Percentiles rank a stretch among this genome's conserved stretches.
These are phyloP conservation scores for Heliamphora pulchella DNA, from an alignment of 179 eudicot species.

Conservation along the genomic window DNA sequence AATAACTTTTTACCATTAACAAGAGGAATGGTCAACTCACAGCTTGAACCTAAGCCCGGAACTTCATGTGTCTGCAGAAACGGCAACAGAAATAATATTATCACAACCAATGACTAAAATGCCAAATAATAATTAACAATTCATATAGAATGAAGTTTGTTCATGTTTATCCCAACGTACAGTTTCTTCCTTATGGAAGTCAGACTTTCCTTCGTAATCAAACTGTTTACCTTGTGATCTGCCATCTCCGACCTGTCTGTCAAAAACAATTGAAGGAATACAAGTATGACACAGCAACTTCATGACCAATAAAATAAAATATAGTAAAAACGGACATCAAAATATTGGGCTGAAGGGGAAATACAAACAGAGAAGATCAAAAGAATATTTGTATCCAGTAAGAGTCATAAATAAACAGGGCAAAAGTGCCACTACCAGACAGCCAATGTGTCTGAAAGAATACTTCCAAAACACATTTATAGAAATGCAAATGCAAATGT, in stretches of 20 bases:
- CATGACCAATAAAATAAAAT: not conserved
- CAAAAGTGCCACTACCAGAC: constrained; percentile 3
- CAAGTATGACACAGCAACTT: not conserved
- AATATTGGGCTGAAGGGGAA: not conserved
- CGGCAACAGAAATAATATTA: constrained; percentile 5
- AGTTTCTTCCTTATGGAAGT: constrained; percentile 33
- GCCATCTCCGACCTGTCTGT: constrained; percentile 48
- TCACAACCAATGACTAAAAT: constrained; percentile 3
- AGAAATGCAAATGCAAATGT: not conserved
- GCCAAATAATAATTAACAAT: not conserved
- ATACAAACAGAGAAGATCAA: not conserved
- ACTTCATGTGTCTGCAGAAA: constrained; percentile 43
- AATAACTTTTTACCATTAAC: constrained; percentile 6
- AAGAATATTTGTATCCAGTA: not conserved
- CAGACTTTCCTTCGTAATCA: constrained; percentile 24
- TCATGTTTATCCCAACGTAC: constrained; percentile 22
- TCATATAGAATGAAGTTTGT: not conserved
- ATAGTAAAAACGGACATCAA: not conserved
- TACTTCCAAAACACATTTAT: not conserved
- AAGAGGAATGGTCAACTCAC: constrained; percentile 31
- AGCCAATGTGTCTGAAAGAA: not conserved
- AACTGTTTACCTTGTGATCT: constrained; percentile 28
- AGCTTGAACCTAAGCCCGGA: constrained; percentile 35
- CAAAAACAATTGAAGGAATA: constrained; percentile 22
- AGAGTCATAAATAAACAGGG: not conserved